These are phyloP conservation scores for Phytopythium vexans DNA, from an alignment of 352 stramenopile species.

Conservation along the genomic window DNA sequence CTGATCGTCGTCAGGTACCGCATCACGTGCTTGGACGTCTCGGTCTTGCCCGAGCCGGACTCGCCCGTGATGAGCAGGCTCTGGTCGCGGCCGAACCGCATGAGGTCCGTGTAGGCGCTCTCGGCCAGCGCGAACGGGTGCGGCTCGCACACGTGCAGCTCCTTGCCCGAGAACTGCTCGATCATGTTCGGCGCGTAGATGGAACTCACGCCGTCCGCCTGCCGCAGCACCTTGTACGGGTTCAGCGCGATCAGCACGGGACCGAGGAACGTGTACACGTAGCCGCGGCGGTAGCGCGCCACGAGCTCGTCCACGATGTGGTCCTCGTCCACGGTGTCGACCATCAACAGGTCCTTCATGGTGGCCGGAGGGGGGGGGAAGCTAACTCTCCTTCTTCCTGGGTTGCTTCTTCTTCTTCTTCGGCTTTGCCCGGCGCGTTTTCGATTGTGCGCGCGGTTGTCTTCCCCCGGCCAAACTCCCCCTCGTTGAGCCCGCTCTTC, in stretches of 20 bases:
- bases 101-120: constrained; percentile 87
- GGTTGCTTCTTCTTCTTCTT: no score
- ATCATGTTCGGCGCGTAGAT: constrained; percentile 83
- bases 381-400: no score
- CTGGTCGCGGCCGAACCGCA: constrained; percentile 84
- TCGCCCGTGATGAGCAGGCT: constrained; percentile 85
- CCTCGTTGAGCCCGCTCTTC: no score
- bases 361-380: not conserved
- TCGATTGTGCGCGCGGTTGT: no score
- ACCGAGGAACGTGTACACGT: constrained; percentile 92
- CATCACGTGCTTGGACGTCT: constrained; percentile 97
- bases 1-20: constrained; percentile 90
- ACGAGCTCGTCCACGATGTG: constrained; percentile 78
- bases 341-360: constrained; percentile 77
- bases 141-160: constrained; percentile 77
- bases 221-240: constrained; percentile 83
- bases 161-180: constrained; percentile 72
- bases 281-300: constrained; percentile 69
- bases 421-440: no score
- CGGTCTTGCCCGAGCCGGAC: constrained; percentile 91
- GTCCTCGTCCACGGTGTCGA: constrained; percentile 71
- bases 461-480: no score
- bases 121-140: constrained; percentile 87
- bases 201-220: constrained; percentile 55
- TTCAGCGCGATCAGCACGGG: constrained; percentile 90